Conservation (phyloP, 2,329 filamentous ascomycete species). For the Trichoderma endophyticum region DNA sequence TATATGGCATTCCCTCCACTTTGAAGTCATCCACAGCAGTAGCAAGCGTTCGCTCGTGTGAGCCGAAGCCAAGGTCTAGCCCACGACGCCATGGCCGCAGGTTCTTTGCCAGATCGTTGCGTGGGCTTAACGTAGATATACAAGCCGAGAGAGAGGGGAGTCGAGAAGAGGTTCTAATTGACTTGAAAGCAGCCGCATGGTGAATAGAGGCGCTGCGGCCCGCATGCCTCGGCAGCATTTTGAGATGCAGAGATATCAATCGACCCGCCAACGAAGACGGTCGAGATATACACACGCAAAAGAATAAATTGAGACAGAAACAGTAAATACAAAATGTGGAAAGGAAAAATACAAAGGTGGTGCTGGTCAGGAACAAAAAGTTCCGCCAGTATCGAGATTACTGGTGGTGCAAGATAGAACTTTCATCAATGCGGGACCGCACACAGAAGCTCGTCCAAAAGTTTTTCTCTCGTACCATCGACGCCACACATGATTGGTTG, state of each 20-base stretch:
- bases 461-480: neutral
- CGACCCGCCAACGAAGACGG: conserved; percentile 12
- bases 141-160: conserved; percentile 20
- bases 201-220: conserved; percentile 30
- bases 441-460: conserved; percentile 6
- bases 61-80: conserved; percentile 23
- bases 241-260: conserved; percentile 20
- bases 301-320: neutral
- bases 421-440: conserved; percentile 9
- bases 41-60: conserved; percentile 36
- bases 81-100: conserved; percentile 30
- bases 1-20: conserved; percentile 28
- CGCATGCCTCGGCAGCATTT: conserved; percentile 38
- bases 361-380: conserved; percentile 2
- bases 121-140: conserved; percentile 22
- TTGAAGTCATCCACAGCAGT: conserved; percentile 42
- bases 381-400: conserved; percentile 7
- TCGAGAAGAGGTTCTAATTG: conserved; percentile 23
- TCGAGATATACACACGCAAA: neutral
- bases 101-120: conserved; percentile 30
- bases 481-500: neutral
- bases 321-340: neutral
- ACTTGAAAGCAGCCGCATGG: conserved; percentile 21
- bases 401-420: conserved; percentile 11
- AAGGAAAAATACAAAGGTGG: neutral